phyloP scores from a whole-genome alignment of 2,329 filamentous ascomycete genomes.

The Amauroascus verrucosus region DNA sequence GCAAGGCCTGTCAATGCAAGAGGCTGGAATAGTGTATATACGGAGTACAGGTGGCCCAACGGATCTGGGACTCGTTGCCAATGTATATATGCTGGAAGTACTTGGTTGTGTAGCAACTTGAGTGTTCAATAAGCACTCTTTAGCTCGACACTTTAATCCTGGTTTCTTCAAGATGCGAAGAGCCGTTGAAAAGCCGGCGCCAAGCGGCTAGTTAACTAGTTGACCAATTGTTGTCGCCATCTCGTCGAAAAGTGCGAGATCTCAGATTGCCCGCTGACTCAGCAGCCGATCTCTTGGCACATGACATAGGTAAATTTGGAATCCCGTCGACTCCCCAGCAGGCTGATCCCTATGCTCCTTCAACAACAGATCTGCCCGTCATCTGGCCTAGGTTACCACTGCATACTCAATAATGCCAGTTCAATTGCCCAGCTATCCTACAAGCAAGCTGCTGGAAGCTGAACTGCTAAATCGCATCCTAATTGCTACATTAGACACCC shows the following conservation, averaged over 20 bases:
- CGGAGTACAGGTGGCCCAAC: too few relatives aligned
- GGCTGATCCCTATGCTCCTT: not conserved
- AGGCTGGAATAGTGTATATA: too few relatives aligned
- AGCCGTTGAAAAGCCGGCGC: too few relatives aligned
- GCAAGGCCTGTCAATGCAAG: too few relatives aligned
- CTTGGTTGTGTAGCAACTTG: too few relatives aligned
- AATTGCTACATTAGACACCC: not conserved
- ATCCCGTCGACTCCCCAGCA: not conserved
- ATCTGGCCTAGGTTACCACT: not conserved
- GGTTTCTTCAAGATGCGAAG: too few relatives aligned
- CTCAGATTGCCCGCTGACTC: conserved; percentile 7
- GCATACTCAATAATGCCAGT: not conserved
- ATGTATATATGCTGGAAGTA: too few relatives aligned
- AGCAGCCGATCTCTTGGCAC: conserved; percentile 6
- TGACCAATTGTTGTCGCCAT: too few relatives aligned
- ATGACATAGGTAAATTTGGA: conserved; percentile 3
- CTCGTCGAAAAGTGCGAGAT: not conserved
- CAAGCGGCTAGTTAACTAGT: too few relatives aligned
- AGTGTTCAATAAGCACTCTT: too few relatives aligned
- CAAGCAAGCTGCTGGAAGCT: not conserved
- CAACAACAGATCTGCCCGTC: not conserved
- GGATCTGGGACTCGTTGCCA: too few relatives aligned
- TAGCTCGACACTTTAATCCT: too few relatives aligned
- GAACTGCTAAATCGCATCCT: not conserved
- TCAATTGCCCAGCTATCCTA: not conserved